phyloP scores from a whole-genome alignment of 192 early-diverging fungal genomes.

The Cetraspora pellucida region DNA sequence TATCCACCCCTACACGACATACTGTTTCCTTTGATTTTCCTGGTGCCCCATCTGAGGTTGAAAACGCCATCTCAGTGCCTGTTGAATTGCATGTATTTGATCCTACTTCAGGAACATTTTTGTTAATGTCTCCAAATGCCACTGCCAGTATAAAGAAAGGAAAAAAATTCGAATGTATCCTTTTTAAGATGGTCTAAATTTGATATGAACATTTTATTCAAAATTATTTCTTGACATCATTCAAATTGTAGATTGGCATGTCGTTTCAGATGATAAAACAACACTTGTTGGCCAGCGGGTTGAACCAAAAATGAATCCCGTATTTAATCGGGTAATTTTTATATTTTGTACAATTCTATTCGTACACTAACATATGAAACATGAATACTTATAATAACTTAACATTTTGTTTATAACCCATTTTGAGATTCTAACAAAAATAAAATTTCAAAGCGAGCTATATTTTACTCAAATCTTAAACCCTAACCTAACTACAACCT shows the following conservation, averaged over 20 bases:
- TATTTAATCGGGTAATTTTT: constrained; percentile 61
- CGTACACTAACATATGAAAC: too few species aligned
- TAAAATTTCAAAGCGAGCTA: too few species aligned
- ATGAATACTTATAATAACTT: too few species aligned
- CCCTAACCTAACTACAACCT: too few species aligned
- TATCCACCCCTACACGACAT: constrained; percentile 12
- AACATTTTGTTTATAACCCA: too few species aligned
- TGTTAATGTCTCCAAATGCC: constrained; percentile 50
- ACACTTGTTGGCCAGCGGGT: constrained; percentile 59
- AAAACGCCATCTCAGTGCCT: constrained; percentile 47
- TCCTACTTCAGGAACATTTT: constrained; percentile 49
- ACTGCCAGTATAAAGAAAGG: constrained; percentile 14
- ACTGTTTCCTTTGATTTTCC: constrained; percentile 31
- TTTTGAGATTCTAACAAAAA: too few species aligned
- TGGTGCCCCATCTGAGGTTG: constrained; percentile 44
- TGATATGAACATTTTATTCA: not conserved
- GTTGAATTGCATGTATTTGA: constrained; percentile 75
- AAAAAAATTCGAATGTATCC: constrained; percentile 21
- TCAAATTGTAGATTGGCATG: constrained; percentile 55
- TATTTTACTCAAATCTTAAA: too few species aligned
- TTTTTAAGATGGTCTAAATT: not conserved
- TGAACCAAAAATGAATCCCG: constrained; percentile 75
- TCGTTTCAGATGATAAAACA: constrained; percentile 49
- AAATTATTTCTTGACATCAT: not conserved
- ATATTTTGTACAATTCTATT: not conserved